These are phyloP conservation scores for Aureobasidium sp. DNA, from an alignment of 2,329 filamentous ascomycete species.

Conservation along the genomic window DNA sequence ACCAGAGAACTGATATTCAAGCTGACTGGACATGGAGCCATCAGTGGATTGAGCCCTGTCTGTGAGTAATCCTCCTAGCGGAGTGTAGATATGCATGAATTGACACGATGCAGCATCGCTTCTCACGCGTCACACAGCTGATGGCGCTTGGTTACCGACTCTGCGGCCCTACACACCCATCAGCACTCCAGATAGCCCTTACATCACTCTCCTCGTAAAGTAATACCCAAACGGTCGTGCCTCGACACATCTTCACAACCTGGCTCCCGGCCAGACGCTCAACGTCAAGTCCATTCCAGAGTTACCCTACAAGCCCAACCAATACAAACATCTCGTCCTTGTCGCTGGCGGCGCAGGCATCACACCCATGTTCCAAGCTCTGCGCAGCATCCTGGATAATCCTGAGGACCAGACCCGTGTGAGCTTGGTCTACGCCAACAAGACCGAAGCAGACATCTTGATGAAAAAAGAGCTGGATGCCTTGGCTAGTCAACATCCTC, in stretches of 20 bases:
- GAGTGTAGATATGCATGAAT: no score
- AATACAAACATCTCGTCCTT: conserved; percentile 45
- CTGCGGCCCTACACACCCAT: conserved; percentile 61
- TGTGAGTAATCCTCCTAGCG: neutral
- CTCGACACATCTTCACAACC: conserved; percentile 57
- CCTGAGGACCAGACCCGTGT: conserved; percentile 54
- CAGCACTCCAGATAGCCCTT: conserved; percentile 48
- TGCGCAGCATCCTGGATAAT: conserved; percentile 53
- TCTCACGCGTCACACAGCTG: conserved; percentile 52
- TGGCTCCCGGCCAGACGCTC: conserved; percentile 54
- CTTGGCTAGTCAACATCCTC: conserved; percentile 43
- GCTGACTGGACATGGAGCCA: conserved; percentile 39
- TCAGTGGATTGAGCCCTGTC: conserved; percentile 38
- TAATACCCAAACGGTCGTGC: conserved; percentile 58
- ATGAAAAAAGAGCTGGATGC: conserved; percentile 48
- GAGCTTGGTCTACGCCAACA: conserved; percentile 58
- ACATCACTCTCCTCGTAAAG: conserved; percentile 59
- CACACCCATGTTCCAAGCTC: conserved; percentile 60
- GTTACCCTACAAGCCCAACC: conserved; percentile 41
- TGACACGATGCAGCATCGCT: conserved; percentile 40
- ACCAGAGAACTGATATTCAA: conserved; percentile 51
- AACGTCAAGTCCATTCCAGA: conserved; percentile 48
- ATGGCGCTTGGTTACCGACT: conserved; percentile 50
- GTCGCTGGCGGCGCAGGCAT: conserved; percentile 67
- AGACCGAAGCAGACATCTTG: conserved; percentile 55